Evolutionary conservation across 305 asterid genomes (phyloP), one percentile per base, ranked within the genome.

Genomic region (Fraxinus paxiana): DNA sequence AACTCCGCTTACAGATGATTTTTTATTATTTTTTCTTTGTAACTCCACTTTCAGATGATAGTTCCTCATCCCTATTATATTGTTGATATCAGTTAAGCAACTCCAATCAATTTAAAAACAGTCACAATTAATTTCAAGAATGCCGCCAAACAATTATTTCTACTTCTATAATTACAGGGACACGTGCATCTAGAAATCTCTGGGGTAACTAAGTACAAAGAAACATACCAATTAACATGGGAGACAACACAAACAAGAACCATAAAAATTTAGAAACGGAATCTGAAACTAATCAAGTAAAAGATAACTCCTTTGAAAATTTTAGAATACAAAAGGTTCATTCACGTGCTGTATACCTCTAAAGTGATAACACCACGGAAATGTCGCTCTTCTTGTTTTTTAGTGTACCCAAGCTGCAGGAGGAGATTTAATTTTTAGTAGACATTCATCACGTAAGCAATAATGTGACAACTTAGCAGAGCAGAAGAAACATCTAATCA

Each of bases 331-430:
- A 71, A 69, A 77, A 61, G 73, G 78, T 33, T 33, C 22, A 63
- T 30, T 3, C 41, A 81, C 22, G 79, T 26, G 78, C 9, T 38
- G 38, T 67, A 79, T 82, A 92, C 98, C 98, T 96, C 97, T 86
- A 96, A 90, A 78, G 92, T 94, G 71, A 96, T 90, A 77, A 92
- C 96, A 79, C 99, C 99, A 78, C 97, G 98, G 79, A 96, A 96
- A 83, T 92, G 94, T 4, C 91, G 86, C 82, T 96, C 99, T 89
- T 96, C 99, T 86, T 90, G 98, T 85, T 93, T 93, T 87, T 96
- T 94, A 20, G 99, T 96, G 90, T 96, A 96, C 41, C 99, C 99
- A 84, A 96, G 97, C 99, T 96, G 97, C 82, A 91, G 41, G 75
- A 81, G 30, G 18, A 77, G 79, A 3, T 76, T 67, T 37, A 72